Evolutionary conservation across 2,329 filamentous ascomycete genomes (phyloP), one percentile per base, ranked within the genome.

Genomic region (Fusarium equiseti): DNA sequence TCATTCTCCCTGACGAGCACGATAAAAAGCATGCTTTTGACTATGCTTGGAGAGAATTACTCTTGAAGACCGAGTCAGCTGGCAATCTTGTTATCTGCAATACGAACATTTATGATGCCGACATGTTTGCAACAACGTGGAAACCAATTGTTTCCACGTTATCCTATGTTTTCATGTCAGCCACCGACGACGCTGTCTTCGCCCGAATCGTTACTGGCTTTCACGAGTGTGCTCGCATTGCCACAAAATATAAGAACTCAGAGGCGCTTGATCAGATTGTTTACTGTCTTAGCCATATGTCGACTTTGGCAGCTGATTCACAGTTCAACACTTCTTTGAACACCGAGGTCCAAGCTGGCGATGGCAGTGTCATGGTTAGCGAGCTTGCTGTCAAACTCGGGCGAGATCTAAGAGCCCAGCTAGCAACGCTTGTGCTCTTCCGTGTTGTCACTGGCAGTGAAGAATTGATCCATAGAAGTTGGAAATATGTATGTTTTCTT

Each of bases 151-250:
- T 99, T 40, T 95, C 96, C 6, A 98, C 97, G 0, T 84, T 99
- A 58, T 97, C 96, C 15, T 99, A 98, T 77, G 96, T 99, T 6
- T 99, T 99, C 83, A 97, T 98, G 91, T 98, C 95, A 38, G 97
- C 97, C 18, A 97, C 94, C 1, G 97, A 99, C 77, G 96, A 99
- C 79, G 87, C 95, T 1, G 96, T 99, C 5, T 99, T 97, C 78
- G 93, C 93, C 38, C 90, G 96, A 64, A 92, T 99, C 20, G 94
- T 98, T 29, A 93, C 93, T 50, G 96, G 96, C 3, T 99, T 99
- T 76, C 94, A 97, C 75, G 95, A 99, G 79, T 98, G 95, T 79
- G 95, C 96, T 20, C 91, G 93, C 64, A 97, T 99, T 72, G 95
- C 96, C 8, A 90, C 93, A 10, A 92, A 90, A 76, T 95, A 98